Evolutionary conservation across 1,284 basidiomycete genomes (phyloP).

Genomic region (Macrocybe sp.): DNA sequence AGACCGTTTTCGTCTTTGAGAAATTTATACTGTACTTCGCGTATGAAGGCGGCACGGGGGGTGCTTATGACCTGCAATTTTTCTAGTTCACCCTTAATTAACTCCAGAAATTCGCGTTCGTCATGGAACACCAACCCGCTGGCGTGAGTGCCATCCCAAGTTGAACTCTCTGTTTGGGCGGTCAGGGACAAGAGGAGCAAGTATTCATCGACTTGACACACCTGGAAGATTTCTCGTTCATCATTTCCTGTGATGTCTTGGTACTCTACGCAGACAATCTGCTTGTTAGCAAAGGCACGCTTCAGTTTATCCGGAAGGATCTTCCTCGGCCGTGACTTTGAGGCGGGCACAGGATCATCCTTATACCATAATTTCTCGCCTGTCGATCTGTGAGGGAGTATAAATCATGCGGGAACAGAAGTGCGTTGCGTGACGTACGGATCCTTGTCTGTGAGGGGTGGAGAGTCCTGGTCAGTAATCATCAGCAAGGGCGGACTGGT

Average conservation of each 20-base stretch:
- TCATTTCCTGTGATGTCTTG: slow-evolving; percentile 50
- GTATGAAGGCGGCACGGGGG: slow-evolving; percentile 47
- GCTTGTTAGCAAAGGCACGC: slow-evolving; percentile 56
- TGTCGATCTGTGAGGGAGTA: slow-evolving; percentile 24
- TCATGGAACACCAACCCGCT: slow-evolving; percentile 29
- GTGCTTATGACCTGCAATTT: slow-evolving; percentile 61
- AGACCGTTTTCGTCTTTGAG: slow-evolving; percentile 43
- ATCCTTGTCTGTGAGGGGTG: slow-evolving; percentile 40
- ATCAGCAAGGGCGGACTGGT: background rate
- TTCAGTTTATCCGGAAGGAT: slow-evolving; percentile 46
- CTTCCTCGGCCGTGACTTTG: slow-evolving; percentile 13
- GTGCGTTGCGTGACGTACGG: slow-evolving; percentile 31
- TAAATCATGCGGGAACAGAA: background rate
- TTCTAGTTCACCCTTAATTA: slow-evolving; percentile 28
- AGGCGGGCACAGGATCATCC: slow-evolving; percentile 18
- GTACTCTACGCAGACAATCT: slow-evolving; percentile 72
- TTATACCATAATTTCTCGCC: slow-evolving; percentile 55
- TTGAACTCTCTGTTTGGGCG: slow-evolving; percentile 54
- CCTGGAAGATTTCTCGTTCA: slow-evolving; percentile 76
- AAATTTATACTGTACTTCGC: slow-evolving; percentile 42
- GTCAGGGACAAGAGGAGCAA: background rate
- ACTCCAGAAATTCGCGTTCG: background rate
- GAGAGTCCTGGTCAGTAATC: slow-evolving; percentile 1
- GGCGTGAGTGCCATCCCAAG: slow-evolving; percentile 75
- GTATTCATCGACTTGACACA: slow-evolving; percentile 18